Evolutionary conservation across 331 rosid species (phyloP), one percentile per base, ranked within the genome.

Genomic region (Rhamnella rubrinervis): DNA sequence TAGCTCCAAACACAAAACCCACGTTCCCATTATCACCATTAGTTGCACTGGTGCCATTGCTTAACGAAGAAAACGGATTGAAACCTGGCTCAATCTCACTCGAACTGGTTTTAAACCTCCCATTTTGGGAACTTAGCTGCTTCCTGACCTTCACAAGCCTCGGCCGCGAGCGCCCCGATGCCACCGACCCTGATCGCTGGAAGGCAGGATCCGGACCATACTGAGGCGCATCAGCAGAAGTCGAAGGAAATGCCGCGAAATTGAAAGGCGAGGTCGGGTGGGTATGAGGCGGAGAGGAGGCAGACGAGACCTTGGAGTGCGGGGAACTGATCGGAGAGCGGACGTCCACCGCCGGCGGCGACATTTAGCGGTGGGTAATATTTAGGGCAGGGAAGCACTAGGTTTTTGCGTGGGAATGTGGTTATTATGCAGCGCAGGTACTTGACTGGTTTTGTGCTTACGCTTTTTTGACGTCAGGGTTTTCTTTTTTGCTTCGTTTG

Each of bases 101-200:
- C 56, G 77, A 12, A 15, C 75, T 59, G 38, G 79, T 52, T 79
- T 78, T 79, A 31, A 86, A 74, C 86, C 81, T 83, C 31, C 71
- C 78, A n/a, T 72, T 83, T 80, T 87, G 92, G 25, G 84, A 56
- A n/a, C 84, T 86, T 8, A 75, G 75, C 70, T 81, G 95, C 86
- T 76, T 86, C 85, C 93, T 85, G 55, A 74, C 73, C 80, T 93
- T 93, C 66, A 26, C 68, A 14, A 88, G 72, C 71, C 96, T 75
- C 25, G 95, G 96, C 75, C 85, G 71, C 46, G 88, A 25, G 75
- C 89, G 70, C 18, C 51, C 69, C n/a, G 67, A 52, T 55, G 62
- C 67, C 46, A 37, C 52, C 66, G 70, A 49, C 58, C 59, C 67
- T 37, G 70, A 5, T 14, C 70, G 73, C 31, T 63, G 49, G 7